These are phyloP conservation scores for Blastomyces percursus DNA, from an alignment of 2,329 filamentous ascomycete species.

Conservation along the genomic window DNA sequence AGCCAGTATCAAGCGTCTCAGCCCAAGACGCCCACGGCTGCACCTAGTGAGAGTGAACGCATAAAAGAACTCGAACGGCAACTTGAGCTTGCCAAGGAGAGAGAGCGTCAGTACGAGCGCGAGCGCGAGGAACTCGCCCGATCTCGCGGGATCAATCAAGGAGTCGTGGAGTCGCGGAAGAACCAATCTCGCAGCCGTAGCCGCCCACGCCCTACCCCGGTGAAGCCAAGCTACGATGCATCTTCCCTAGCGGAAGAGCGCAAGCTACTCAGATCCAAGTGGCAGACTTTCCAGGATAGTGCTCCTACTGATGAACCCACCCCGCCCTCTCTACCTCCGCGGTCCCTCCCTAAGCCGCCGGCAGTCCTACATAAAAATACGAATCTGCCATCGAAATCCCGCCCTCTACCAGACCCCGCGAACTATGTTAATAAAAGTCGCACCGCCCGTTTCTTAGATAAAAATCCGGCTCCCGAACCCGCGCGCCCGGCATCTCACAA, in stretches of 20 bases:
- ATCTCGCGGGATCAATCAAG: conserved; percentile 14
- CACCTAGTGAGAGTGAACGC: conserved; percentile 50
- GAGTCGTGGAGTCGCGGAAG: conserved; percentile 4
- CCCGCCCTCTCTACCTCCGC: conserved; percentile 16
- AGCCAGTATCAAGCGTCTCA: conserved; percentile 76
- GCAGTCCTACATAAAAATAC: conserved; percentile 11
- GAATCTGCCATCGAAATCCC: conserved; percentile 19
- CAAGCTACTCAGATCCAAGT: conserved; percentile 47
- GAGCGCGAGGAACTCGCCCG: conserved; percentile 45
- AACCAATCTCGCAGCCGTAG: conserved; percentile 17
- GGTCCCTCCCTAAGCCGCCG: conserved; percentile 18
- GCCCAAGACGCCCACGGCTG: conserved; percentile 34
- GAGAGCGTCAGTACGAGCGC: conserved; percentile 53
- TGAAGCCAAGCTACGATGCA: conserved; percentile 40
- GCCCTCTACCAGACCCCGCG: conserved; percentile 39
- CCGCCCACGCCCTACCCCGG: conserved; percentile 24
- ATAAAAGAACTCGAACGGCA: conserved; percentile 71
- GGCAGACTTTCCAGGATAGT: conserved; percentile 35
- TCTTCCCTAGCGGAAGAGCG: conserved; percentile 52
- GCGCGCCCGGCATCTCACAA: conserved; percentile 30
- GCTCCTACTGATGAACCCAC: conserved; percentile 13
- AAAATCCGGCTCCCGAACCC: conserved; percentile 41
- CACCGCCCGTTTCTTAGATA: conserved; percentile 46
- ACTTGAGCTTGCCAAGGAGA: conserved; percentile 55
- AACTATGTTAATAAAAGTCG: conserved; percentile 34